These are phyloP conservation scores for Yamadazyma scolyti DNA, from an alignment of 805 yeast species.

Conservation along the genomic window DNA sequence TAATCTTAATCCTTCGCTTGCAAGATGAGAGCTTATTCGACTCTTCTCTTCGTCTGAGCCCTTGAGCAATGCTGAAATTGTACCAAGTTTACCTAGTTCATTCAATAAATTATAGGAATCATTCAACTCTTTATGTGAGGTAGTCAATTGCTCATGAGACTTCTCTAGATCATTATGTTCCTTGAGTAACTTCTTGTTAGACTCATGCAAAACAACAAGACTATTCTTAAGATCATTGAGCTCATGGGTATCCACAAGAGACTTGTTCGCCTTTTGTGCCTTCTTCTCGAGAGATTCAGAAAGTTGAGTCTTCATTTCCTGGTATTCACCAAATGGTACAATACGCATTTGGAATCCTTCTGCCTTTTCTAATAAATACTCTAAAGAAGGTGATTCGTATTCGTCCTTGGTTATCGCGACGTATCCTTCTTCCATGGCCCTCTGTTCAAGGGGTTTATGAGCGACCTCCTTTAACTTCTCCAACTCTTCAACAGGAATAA, in stretches of 20 bases:
- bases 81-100: constrained; percentile 2
- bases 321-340: constrained; percentile 11
- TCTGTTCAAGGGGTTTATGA: constrained; percentile 12
- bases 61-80: constrained; percentile 3
- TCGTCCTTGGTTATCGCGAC: constrained; percentile 15
- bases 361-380: constrained; percentile 12
- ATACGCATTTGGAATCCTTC: constrained; percentile 8
- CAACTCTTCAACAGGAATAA: constrained; percentile 23
- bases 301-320: constrained; percentile 6
- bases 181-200: no score
- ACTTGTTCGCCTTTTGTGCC: constrained; percentile 13
- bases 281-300: constrained; percentile 14
- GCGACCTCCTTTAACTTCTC: constrained; percentile 10
- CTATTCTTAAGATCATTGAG: constrained; percentile 6
- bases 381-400: constrained; percentile 13
- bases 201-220: no score
- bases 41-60: constrained; percentile 3
- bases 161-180: not conserved
- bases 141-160: constrained; percentile 2
- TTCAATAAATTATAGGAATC: constrained; percentile 2
- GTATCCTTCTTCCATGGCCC: constrained; percentile 15
- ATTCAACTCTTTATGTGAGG: not conserved
- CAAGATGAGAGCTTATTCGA: not conserved
- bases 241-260: constrained; percentile 12
- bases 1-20: constrained; percentile 4